Percentiles rank a stretch among this genome's conserved stretches.
Conservation (phyloP, 441 rosid species). For the Iberis amara region DNA sequence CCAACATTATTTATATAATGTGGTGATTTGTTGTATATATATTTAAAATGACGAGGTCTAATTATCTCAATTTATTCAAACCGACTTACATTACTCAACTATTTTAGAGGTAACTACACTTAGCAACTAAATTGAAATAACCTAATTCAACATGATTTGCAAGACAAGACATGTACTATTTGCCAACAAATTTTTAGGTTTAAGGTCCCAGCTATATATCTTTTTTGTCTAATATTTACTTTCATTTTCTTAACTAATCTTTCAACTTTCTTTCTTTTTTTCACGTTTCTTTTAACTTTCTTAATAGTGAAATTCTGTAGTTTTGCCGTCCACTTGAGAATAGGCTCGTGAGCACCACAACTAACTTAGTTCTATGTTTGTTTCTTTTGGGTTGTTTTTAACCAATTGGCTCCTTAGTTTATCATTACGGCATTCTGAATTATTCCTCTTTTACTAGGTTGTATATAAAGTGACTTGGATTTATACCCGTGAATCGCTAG, state of each 20-base stretch:
- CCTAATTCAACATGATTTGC: no score
- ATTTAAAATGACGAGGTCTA: no score
- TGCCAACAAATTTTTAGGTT: constrained; percentile 3
- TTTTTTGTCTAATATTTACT: no score
- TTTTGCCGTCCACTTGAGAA: constrained; percentile 23
- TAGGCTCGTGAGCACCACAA: constrained; percentile 28
- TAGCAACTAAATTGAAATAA: no score
- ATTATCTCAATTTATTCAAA: no score
- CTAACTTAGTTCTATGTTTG: constrained; percentile 7
- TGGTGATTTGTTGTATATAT: no score
- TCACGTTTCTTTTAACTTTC: constrained; percentile 1
- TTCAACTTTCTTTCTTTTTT: not conserved
- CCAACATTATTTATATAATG: not conserved
- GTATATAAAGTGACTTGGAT: constrained; percentile 15
- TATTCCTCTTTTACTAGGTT: constrained; percentile 19
- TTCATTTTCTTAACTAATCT: no score
- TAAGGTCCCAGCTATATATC: no score
- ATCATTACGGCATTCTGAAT: constrained; percentile 10
- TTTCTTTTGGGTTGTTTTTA: constrained; percentile 15
- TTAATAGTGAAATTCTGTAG: constrained; percentile 17
- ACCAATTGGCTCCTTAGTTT: constrained; percentile 4
- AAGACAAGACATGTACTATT: no score
- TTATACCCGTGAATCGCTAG: constrained; percentile 24
- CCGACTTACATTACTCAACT: no score
- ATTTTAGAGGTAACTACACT: no score